phyloP scores from a whole-genome alignment of 495 filamentous ascomycete species.

The Lasiosphaeris hirsuta region DNA sequence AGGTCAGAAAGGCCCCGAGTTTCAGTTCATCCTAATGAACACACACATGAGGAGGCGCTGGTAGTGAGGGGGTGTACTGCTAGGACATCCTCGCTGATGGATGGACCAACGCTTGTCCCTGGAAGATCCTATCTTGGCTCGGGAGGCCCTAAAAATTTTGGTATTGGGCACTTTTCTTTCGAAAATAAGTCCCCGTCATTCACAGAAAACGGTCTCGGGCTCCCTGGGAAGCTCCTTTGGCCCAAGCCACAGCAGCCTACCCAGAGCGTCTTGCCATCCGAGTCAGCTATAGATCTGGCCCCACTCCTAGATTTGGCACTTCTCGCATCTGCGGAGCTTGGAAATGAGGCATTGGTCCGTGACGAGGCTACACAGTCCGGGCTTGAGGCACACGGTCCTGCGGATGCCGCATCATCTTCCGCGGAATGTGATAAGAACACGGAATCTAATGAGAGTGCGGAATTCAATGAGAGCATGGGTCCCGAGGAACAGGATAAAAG shows the following conservation, averaged over 20 bases:
- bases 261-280: neutral
- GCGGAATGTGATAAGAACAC: neutral
- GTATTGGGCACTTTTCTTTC: slow-evolving; percentile 18
- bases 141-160: slow-evolving; percentile 1
- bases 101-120: slow-evolving; percentile 23
- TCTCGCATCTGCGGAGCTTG: too few species aligned
- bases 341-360: too few species aligned
- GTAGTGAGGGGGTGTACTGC: neutral
- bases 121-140: slow-evolving; percentile 1
- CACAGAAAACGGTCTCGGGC: neutral
- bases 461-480: neutral
- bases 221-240: slow-evolving; percentile 27
- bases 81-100: slow-evolving; percentile 11
- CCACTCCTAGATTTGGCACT: neutral
- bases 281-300: neutral
- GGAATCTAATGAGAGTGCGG: neutral
- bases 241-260: slow-evolving; percentile 9
- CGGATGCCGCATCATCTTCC: too few species aligned
- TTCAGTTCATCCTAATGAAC: too few species aligned
- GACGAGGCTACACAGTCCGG: too few species aligned
- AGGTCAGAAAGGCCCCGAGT: too few species aligned
- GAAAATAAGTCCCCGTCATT: slow-evolving; percentile 20
- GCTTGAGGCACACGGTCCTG: too few species aligned
- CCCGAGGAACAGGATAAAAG: too few species aligned
- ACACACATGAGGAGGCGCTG: neutral